Evolutionary conservation across 305 asterid species (phyloP).

Genomic region (Solanum hybrid): DNA sequence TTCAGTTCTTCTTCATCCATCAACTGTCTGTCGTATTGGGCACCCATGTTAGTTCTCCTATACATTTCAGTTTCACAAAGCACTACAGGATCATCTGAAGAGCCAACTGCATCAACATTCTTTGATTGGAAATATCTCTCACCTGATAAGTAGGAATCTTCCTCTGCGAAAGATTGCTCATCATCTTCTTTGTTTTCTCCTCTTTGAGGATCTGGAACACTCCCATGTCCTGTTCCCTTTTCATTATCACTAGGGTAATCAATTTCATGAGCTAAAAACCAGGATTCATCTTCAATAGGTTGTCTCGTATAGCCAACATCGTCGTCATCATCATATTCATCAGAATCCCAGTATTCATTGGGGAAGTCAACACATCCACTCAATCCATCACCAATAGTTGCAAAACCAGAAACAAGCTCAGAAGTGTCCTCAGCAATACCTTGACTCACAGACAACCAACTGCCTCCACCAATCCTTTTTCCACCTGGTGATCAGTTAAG

Average conservation of each 20-base stretch:
- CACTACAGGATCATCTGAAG: constrained; percentile 31
- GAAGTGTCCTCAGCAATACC: constrained; percentile 81
- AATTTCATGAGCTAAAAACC: constrained; percentile 81
- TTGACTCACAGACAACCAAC: constrained; percentile 74
- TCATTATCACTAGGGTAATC: constrained; percentile 84
- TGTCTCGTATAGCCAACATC: constrained; percentile 77
- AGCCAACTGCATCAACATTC: constrained; percentile 31
- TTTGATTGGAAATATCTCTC: constrained; percentile 46
- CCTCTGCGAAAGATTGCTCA: constrained; percentile 78
- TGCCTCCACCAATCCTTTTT: constrained; percentile 65
- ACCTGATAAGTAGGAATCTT: constrained; percentile 73
- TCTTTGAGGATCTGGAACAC: constrained; percentile 52
- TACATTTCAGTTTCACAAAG: constrained; percentile 27
- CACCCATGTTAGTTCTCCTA: constrained; percentile 33
- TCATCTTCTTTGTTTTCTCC: constrained; percentile 56
- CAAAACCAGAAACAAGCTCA: constrained; percentile 78
- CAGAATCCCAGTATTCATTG: constrained; percentile 82
- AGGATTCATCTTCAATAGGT: constrained; percentile 82
- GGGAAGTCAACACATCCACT: constrained; percentile 66
- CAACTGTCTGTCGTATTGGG: constrained; percentile 59
- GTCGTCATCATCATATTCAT: constrained; percentile 74
- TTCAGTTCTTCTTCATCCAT: constrained; percentile 65
- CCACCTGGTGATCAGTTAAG: constrained; percentile 39
- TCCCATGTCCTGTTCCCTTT: constrained; percentile 56
- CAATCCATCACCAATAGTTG: constrained; percentile 69